Evolutionary conservation across 108 stramenopile genomes (phyloP), one percentile per base, ranked within the genome.

Genomic region (Epithemia pelagica): DNA sequence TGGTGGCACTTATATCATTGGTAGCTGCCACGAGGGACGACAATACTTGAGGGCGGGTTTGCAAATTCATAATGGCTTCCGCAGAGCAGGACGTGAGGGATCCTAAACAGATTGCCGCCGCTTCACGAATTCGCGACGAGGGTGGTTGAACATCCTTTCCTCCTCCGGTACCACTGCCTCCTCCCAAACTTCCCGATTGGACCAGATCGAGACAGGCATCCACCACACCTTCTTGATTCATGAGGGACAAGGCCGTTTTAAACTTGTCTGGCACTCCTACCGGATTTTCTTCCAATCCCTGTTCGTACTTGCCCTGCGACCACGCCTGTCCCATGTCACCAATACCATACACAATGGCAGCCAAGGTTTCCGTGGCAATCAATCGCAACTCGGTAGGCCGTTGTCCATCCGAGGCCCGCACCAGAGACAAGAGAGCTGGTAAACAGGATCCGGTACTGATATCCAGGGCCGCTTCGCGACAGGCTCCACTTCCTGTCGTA

Each of bases 391-490:
- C 78, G 2, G 74, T 71, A 23, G 82, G 85, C 20, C 85, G 73
- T 31, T 63, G 65, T 20, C 59, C 54, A 18, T 78, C 82, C 55
- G 62, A 68, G 18, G 75, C 75, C 24, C 71, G 66, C 28, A 78
- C 72, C 27, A 84, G 31, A 30, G 80, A 74, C 58, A 77, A 30
- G 10, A 85, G 55, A 0, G 84, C 76, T 7, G 81, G 81, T 22
- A 85, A 69, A 64, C 77, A 78, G 23, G 73, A 70, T 52, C 83
- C 86, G 56, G 73, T 74, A 10, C 83, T 79, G 24, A 92, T 78
- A 24, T 78, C 82, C 31, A 89, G 23, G n/a, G 91, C 87, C 30
- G 91, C 87, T 37, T 89, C 79, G 22, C 88, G 74, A 65, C 86
- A 82, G n/a, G 79, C 84, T 54, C 76, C 81, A 1, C 79, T 52